phyloP scores from a whole-genome alignment of 371 early-diverging fungal genomes.

The Mucor sp. region DNA sequence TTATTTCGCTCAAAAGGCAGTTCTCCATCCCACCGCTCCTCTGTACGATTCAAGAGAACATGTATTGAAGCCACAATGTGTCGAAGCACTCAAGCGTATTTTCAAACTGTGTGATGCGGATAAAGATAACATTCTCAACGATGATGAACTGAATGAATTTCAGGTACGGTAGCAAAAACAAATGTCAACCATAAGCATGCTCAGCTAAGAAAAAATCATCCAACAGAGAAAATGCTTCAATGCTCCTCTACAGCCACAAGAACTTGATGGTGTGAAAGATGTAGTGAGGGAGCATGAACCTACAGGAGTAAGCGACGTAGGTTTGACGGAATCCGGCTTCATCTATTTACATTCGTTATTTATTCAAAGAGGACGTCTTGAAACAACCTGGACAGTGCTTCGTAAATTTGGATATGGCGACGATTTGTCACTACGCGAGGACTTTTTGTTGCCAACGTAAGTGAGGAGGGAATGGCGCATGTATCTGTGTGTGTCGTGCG shows the following conservation, averaged over 20 bases:
- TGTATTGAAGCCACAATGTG: slow-evolving; percentile 88
- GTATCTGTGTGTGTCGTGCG: background rate
- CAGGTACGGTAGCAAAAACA: slow-evolving; percentile 61
- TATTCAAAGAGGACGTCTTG: slow-evolving; percentile 94
- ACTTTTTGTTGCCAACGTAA: slow-evolving; percentile 82
- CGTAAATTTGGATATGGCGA: slow-evolving; percentile 96
- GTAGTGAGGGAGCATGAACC: slow-evolving; percentile 89
- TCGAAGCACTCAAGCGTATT: slow-evolving; percentile 89
- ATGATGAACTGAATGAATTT: slow-evolving; percentile 94
- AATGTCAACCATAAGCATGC: background rate
- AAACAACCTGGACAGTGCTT: slow-evolving; percentile 97
- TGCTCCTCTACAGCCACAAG: slow-evolving; percentile 89
- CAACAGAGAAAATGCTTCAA: slow-evolving; percentile 89
- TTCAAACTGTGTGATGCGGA: slow-evolving; percentile 94
- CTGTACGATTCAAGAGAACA: slow-evolving; percentile 94
- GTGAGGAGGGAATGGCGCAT: slow-evolving; percentile 2
- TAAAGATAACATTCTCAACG: slow-evolving; percentile 89
- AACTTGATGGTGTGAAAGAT: slow-evolving; percentile 93
- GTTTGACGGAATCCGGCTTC: slow-evolving; percentile 90
- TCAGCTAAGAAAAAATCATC: background rate
- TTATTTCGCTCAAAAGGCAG: slow-evolving; percentile 98
- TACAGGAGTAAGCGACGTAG: slow-evolving; percentile 80
- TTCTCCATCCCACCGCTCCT: slow-evolving; percentile 95
- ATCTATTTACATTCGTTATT: slow-evolving; percentile 91
- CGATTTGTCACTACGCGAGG: slow-evolving; percentile 86